A percentile compares a stretch with the other conserved stretches of the same genome.
These are phyloP conservation scores for Fraxinus pennsylvanica DNA, from an alignment of 257 asterid genomes.

Conservation along the genomic window DNA sequence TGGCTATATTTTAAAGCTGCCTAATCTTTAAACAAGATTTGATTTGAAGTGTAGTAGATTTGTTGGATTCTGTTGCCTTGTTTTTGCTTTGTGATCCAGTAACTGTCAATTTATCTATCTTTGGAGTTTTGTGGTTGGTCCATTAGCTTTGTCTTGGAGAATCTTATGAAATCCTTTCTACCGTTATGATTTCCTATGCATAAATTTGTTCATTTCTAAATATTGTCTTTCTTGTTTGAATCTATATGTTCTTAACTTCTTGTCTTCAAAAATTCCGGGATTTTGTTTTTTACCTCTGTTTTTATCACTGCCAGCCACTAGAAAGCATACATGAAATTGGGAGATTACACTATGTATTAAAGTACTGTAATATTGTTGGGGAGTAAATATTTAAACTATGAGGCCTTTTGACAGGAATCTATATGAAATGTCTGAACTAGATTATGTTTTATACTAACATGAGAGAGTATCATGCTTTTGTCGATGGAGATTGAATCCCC, in stretches of 20 bases:
- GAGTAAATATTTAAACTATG: no score
- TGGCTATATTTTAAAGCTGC: constrained; percentile 22
- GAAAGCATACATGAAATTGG: not conserved
- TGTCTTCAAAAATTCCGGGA: constrained; percentile 27
- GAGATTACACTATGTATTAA: not conserved
- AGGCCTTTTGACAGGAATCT: not conserved
- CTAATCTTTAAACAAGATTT: constrained; percentile 24
- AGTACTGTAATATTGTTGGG: not conserved
- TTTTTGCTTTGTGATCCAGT: constrained; percentile 29
- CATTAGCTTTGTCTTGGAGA: constrained; percentile 54
- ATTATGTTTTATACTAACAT: not conserved
- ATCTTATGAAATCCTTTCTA: constrained; percentile 43
- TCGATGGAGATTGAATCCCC: not conserved
- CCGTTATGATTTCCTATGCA: constrained; percentile 42
- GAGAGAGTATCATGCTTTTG: not conserved
- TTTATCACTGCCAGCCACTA: not conserved
- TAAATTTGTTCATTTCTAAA: constrained; percentile 38
- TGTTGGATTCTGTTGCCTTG: constrained; percentile 31
- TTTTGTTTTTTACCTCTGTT: constrained; percentile 28
- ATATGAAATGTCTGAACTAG: not conserved
- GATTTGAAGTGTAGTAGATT: constrained; percentile 38
- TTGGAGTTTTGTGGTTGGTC: constrained; percentile 60
- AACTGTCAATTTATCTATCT: constrained; percentile 35
- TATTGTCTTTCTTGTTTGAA: constrained; percentile 46
- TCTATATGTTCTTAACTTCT: constrained; percentile 34